These are phyloP conservation scores for Maudiozyma humilis DNA, from an alignment of 1,139 yeast genomes.

Conservation along the genomic window DNA sequence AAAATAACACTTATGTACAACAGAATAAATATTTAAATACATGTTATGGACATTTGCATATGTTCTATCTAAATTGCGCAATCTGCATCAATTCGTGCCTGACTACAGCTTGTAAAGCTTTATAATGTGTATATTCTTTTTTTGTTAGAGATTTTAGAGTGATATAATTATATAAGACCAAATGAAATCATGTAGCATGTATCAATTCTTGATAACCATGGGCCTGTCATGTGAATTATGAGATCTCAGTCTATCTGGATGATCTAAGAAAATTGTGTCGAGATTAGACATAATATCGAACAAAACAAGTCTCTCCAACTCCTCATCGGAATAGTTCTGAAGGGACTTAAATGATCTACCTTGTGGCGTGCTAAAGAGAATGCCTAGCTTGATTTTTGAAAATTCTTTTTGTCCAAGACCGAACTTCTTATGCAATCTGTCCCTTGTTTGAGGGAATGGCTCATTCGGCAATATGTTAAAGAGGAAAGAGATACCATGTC, in stretches of 20 bases:
- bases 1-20: not conserved
- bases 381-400: constrained; percentile 57
- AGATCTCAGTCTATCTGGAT: constrained; percentile 57
- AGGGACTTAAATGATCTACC: constrained; percentile 40
- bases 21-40: not conserved
- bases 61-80: not conserved
- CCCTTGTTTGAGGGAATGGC: constrained; percentile 52
- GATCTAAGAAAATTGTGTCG: constrained; percentile 68
- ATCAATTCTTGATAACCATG: constrained; percentile 29
- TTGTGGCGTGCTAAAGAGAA: constrained; percentile 23
- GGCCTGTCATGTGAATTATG: constrained; percentile 32
- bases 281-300: constrained; percentile 47
- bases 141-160: too few species aligned
- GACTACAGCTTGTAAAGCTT: too few species aligned
- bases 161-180: not conserved
- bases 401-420: constrained; percentile 78
- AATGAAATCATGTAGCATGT: not conserved
- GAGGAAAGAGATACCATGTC: constrained; percentile 85
- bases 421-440: constrained; percentile 55
- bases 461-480: constrained; percentile 65
- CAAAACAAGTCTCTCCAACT: constrained; percentile 40
- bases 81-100: too few species aligned
- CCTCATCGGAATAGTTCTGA: constrained; percentile 35
- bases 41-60: not conserved
- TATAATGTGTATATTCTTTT: too few species aligned